Conservation (phyloP, 768 basidiomycete genomes). For the Mycena maculata region DNA sequence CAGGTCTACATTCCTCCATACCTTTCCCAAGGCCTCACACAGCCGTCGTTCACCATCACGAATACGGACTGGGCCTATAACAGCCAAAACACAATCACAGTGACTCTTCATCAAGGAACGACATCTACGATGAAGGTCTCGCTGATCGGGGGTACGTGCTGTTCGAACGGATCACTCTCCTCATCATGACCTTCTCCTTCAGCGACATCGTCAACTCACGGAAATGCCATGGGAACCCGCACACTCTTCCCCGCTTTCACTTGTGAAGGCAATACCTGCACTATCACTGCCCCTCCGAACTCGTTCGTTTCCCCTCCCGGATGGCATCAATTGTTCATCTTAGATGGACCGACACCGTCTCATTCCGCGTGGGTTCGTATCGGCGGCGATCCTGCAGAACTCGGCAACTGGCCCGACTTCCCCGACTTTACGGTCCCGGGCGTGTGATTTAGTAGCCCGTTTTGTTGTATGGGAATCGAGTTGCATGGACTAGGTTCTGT, state of each 20-base stretch:
- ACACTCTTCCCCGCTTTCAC: conserved; percentile 65
- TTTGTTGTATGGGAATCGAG: no score
- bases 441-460: no score
- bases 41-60: conserved; percentile 70
- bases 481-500: no score
- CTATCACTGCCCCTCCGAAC: conserved; percentile 68
- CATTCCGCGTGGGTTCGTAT: conserved; percentile 63
- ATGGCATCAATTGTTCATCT: conserved; percentile 66
- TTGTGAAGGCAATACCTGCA: conserved; percentile 63
- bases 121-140: conserved; percentile 64
- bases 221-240: conserved; percentile 63
- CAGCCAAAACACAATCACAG: conserved; percentile 61
- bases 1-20: conserved; percentile 92
- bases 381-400: conserved; percentile 61
- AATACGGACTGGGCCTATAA: conserved; percentile 73
- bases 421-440: conserved; percentile 30
- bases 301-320: conserved; percentile 61
- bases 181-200: not conserved
- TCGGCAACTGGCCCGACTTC: conserved; percentile 62
- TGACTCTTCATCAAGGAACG: conserved; percentile 57
- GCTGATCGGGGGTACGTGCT: conserved; percentile 69
- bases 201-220: conserved; percentile 66
- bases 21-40: conserved; percentile 68
- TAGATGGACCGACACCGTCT: conserved; percentile 69
- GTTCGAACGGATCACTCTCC: not conserved